phyloP scores from a whole-genome alignment of 768 basidiomycete species.

The Lactarius hengduanensis region DNA sequence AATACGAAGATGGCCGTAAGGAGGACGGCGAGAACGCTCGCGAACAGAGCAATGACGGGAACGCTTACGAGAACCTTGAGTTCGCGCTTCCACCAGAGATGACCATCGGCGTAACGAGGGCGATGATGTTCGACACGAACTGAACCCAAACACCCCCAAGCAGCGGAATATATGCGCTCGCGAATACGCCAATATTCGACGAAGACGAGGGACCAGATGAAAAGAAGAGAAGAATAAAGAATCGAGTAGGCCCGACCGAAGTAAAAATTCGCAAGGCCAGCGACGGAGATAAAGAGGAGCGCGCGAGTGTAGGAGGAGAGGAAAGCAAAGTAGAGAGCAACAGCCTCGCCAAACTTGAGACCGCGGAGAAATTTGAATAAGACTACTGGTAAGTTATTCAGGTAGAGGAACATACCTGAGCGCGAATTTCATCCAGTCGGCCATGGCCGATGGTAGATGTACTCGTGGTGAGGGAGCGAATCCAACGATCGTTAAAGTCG shows the following conservation, averaged over 20 bases:
- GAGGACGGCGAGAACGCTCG: constrained; percentile 61
- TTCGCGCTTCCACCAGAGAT: constrained; percentile 75
- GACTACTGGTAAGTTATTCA: constrained; percentile 17
- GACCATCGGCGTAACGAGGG: constrained; percentile 49
- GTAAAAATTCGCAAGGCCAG: constrained; percentile 70
- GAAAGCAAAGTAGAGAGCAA: constrained; percentile 90
- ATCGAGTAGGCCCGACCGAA: constrained; percentile 73
- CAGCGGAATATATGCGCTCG: constrained; percentile 78
- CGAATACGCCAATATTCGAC: constrained; percentile 92
- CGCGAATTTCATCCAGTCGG: constrained; percentile 66
- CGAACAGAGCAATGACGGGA: constrained; percentile 74
- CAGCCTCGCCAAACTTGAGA: constrained; percentile 68
- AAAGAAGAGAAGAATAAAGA: constrained; percentile 69
- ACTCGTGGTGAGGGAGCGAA: constrained; percentile 69
- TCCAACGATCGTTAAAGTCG: constrained; percentile 77
- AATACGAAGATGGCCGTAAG: constrained; percentile 82
- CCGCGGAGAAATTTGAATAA: background rate
- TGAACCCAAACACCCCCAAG: constrained; percentile 78
- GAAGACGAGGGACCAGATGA: constrained; percentile 83
- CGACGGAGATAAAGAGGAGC: constrained; percentile 68
- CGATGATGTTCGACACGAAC: constrained; percentile 74
- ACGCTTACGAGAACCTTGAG: constrained; percentile 63
- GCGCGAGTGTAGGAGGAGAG: constrained; percentile 79
- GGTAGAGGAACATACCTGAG: constrained; percentile 51
- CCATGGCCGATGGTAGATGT: constrained; percentile 58